Evolutionary conservation across 192 early-diverging fungal species (phyloP), one percentile per base, ranked within the genome.

Genomic region (Linnemannia schmuckeri): DNA sequence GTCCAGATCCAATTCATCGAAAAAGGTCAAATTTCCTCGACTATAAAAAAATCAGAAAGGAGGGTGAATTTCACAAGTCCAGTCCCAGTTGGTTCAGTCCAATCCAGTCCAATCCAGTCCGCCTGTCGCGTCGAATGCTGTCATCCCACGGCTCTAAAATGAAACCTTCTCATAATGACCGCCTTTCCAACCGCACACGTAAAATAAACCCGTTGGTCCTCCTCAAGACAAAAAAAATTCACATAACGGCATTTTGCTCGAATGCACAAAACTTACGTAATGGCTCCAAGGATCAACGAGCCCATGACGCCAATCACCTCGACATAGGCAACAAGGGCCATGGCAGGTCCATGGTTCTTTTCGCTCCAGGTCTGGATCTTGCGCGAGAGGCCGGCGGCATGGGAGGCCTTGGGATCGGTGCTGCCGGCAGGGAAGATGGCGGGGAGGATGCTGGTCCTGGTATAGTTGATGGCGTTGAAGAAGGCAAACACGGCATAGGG

Each of bases 401-500:
- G 85, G 70, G 88, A 82, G 78, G 82, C 42, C 27, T 72, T 74
- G 30, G 82, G 40, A 12, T 75, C 83, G 27, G 71, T 76, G 55
- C 63, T 80, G n/a, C 49, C 57, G 35, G 72, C 27, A 17, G 95
- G 95, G 77, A 93, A 89, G 24, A 95, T 72, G 27, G 89, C 90
- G n/a, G 93, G 95, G 27, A 96, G 78, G 66, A 96, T 72, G 72
- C 93, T 94, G 35, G 91, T 91, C 63, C 95, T 92, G 40, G 91
- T 75, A 85, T 95, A 97, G 78, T 92, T 93, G 74, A 95, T 84
- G 3, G 92, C 89, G 79, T 97, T 95, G 86, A 97, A 95, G 72
- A 94, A 76, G 8, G 96, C 96, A 76, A 96, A 97, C 71, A 92
- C 92, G 12, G 82, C 89, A 61, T 93, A 96, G 12, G 96, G 96